A percentile compares a stretch with the other conserved stretches of the same genome.
These are phyloP conservation scores for Epichloe uncinata DNA, from an alignment of 2,329 filamentous ascomycete species.

Conservation along the genomic window DNA sequence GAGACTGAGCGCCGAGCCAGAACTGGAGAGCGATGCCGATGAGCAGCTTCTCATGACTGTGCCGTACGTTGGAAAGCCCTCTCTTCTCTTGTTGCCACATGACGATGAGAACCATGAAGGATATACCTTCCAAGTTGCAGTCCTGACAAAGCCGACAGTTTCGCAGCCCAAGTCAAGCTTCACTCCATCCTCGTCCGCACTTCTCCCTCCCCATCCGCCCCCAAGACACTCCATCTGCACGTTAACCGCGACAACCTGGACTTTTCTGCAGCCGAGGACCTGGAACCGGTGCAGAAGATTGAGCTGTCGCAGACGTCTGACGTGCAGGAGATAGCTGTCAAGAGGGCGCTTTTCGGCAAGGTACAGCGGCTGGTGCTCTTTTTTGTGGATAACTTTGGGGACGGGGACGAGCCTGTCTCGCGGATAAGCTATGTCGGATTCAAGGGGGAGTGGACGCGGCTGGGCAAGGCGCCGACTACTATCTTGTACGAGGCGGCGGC, in stretches of 20 bases:
- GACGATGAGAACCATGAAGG: not conserved
- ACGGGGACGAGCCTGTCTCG: constrained; percentile 68
- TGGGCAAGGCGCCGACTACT: constrained; percentile 58
- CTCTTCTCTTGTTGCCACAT: not conserved
- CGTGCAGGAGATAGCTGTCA: constrained; percentile 77
- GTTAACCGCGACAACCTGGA: constrained; percentile 80
- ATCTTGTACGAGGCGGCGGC: constrained; percentile 91
- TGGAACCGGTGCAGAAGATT: constrained; percentile 59
- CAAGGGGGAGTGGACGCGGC: constrained; percentile 83
- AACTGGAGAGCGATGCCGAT: constrained; percentile 75
- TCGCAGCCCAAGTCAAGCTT: constrained; percentile 86
- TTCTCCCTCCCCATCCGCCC: constrained; percentile 55
- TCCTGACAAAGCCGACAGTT: constrained; percentile 38
- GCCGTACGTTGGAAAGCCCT: constrained; percentile 46
- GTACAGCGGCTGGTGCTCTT: constrained; percentile 77
- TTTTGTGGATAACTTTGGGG: constrained; percentile 80
- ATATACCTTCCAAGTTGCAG: too few relatives aligned
- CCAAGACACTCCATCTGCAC: constrained; percentile 74
- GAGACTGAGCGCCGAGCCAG: constrained; percentile 54
- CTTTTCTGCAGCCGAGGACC: constrained; percentile 61
- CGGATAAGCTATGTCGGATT: constrained; percentile 77
- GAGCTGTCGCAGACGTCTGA: constrained; percentile 66
- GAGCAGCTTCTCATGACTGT: constrained; percentile 89
- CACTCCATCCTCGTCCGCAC: constrained; percentile 81
- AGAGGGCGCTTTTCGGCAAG: constrained; percentile 76